These are phyloP conservation scores for Blastomyces parvus DNA, from an alignment of 2,329 filamentous ascomycete genomes.

Conservation along the genomic window DNA sequence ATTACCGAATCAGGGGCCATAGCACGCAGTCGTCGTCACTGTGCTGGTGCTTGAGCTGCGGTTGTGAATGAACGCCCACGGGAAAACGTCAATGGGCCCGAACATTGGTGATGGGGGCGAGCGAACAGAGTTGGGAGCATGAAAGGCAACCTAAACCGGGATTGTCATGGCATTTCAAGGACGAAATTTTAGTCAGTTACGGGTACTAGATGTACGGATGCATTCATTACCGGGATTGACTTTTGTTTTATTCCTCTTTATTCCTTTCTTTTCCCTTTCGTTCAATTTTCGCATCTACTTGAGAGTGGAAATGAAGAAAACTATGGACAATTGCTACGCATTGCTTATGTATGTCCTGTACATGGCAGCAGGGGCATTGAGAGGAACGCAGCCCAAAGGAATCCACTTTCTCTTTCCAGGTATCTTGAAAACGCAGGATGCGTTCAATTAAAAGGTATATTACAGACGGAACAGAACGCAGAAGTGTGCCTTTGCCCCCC, in stretches of 20 bases:
- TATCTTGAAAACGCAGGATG: too few relatives aligned
- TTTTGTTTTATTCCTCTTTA: neutral
- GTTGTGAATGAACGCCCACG: neutral
- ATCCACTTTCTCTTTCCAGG: too few relatives aligned
- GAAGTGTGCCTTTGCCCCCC: too few relatives aligned
- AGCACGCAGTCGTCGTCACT: neutral
- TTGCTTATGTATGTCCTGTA: too few relatives aligned
- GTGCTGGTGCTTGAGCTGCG: neutral
- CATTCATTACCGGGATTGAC: neutral
- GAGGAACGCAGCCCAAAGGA: too few relatives aligned
- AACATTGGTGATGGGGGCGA: neutral
- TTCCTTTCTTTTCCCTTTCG: neutral
- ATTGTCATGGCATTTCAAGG: neutral
- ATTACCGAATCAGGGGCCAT: neutral
- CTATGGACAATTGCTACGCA: neutral
- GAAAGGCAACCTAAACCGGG: neutral
- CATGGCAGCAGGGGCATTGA: too few relatives aligned
- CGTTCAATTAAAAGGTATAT: too few relatives aligned
- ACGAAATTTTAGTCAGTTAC: neutral
- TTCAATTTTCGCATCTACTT: neutral
- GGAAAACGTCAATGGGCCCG: neutral
- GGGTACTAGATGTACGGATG: neutral
- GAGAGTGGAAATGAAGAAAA: neutral
- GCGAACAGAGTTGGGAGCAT: neutral
- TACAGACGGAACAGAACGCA: too few relatives aligned